Evolutionary conservation across 495 filamentous ascomycete species (phyloP).

Genomic region (Aspergillus cavernicola): DNA sequence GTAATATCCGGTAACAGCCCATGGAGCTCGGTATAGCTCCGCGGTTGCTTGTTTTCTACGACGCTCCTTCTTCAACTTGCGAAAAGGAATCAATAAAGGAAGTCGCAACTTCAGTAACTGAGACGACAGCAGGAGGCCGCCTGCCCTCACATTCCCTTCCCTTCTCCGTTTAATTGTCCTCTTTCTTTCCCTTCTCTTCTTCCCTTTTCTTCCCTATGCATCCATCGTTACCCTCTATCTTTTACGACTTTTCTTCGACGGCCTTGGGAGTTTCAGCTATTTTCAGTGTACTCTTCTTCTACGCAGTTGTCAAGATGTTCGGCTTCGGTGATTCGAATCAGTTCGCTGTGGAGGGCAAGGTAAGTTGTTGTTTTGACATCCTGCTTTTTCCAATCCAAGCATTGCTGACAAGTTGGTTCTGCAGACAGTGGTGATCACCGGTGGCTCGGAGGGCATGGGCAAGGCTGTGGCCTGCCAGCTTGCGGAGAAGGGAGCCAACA

Average conservation of each 20-base stretch:
- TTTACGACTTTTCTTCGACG: constrained; percentile 25
- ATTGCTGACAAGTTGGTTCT: constrained; percentile 15
- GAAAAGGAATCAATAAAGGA: background rate
- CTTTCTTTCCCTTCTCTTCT: constrained; percentile 1
- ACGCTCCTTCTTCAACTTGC: background rate
- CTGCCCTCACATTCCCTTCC: background rate
- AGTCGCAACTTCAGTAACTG: background rate
- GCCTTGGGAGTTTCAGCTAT: constrained; percentile 41
- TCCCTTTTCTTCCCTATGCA: constrained; percentile 26
- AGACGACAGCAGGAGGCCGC: too few relatives aligned
- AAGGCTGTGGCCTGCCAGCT: constrained; percentile 66
- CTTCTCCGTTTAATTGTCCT: background rate
- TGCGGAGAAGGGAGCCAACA: constrained; percentile 76
- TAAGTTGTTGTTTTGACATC: constrained; percentile 36
- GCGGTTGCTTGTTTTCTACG: background rate
- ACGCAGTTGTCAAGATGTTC: constrained; percentile 56
- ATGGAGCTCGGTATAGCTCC: too few relatives aligned
- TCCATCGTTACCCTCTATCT: constrained; percentile 24
- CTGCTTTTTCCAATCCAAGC: background rate
- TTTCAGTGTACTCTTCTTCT: constrained; percentile 44
- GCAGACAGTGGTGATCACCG: constrained; percentile 83
- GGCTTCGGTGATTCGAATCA: constrained; percentile 65
- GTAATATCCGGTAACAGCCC: too few relatives aligned
- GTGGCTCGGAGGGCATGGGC: constrained; percentile 92
- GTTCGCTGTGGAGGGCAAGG: constrained; percentile 76